phyloP scores from a whole-genome alignment of 768 basidiomycete species.

The Kondoa malvinella region DNA sequence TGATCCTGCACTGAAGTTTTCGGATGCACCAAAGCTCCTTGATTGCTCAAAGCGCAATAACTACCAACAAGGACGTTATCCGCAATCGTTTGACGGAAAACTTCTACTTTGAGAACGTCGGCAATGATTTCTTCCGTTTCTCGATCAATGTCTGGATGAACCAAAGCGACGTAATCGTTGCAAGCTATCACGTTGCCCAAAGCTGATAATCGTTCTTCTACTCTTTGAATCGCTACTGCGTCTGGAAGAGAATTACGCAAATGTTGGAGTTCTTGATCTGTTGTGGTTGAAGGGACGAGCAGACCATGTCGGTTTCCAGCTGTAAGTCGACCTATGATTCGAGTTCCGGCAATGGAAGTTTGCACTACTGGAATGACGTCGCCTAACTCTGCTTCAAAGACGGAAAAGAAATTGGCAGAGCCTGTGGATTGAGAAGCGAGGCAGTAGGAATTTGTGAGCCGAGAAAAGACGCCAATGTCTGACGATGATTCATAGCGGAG shows the following conservation, averaged over 20 bases:
- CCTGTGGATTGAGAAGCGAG: constrained; percentile 71
- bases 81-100: constrained; percentile 92
- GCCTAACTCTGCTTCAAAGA: constrained; percentile 82
- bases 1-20: constrained; percentile 94
- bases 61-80: constrained; percentile 92
- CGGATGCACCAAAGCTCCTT: constrained; percentile 94
- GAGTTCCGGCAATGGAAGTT: constrained; percentile 82
- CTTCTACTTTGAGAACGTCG: constrained; percentile 95
- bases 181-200: constrained; percentile 96
- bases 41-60: constrained; percentile 87
- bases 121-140: constrained; percentile 99
- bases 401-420: constrained; percentile 92
- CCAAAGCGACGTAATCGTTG: constrained; percentile 97
- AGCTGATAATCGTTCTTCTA: constrained; percentile 91
- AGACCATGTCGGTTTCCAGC: constrained; percentile 95
- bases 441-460: constrained; percentile 93
- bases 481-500: constrained; percentile 83
- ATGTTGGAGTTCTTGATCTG: constrained; percentile 96
- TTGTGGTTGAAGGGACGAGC: constrained; percentile 84
- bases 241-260: constrained; percentile 89
- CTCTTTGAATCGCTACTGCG: constrained; percentile 77
- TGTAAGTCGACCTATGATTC: constrained; percentile 80
- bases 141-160: constrained; percentile 92
- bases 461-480: constrained; percentile 92
- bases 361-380: constrained; percentile 89